phyloP scores from a whole-genome alignment of 495 filamentous ascomycete genomes.

The Neurospora pannonica region DNA sequence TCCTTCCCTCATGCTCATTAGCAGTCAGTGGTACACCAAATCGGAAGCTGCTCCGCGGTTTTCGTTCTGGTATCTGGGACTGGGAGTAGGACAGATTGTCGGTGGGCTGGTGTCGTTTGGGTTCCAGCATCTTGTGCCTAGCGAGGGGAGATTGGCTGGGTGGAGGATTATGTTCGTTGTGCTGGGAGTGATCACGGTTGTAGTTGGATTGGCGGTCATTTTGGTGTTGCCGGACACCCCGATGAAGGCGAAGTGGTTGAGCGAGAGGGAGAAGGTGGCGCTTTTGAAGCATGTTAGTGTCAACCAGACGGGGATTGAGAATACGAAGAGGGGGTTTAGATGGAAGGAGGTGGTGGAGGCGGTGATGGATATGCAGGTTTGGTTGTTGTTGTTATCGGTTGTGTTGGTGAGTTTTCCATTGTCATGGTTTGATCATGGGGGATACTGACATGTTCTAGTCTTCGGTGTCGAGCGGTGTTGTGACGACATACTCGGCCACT shows the following conservation, averaged over 20 bases:
- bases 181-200: constrained; percentile 45
- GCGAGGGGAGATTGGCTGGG: constrained; percentile 33
- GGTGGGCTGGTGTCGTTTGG: constrained; percentile 52
- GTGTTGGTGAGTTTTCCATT: constrained; percentile 13
- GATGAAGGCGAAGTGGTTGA: constrained; percentile 42
- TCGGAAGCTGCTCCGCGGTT: constrained; percentile 52
- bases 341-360: constrained; percentile 29
- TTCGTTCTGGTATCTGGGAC: constrained; percentile 54
- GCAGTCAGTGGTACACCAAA: constrained; percentile 52
- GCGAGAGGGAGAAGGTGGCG: constrained; percentile 37
- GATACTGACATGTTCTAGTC: constrained; percentile 5
- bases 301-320: constrained; percentile 43
- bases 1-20: constrained; percentile 48
- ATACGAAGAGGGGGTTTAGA: constrained; percentile 34
- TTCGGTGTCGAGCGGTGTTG: constrained; percentile 50
- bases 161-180: constrained; percentile 57
- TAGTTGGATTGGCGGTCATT: constrained; percentile 35
- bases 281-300: constrained; percentile 30
- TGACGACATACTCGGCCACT: constrained; percentile 53
- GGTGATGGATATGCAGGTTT: constrained; percentile 26
- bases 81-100: constrained; percentile 53
- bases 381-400: constrained; percentile 21
- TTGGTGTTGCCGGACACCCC: constrained; percentile 46
- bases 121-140: constrained; percentile 44
- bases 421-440: background rate